Evolutionary conservation across 805 yeast species (phyloP), one percentile per base, ranked within the genome.

Genomic region (Barnettozyma vustinii): DNA sequence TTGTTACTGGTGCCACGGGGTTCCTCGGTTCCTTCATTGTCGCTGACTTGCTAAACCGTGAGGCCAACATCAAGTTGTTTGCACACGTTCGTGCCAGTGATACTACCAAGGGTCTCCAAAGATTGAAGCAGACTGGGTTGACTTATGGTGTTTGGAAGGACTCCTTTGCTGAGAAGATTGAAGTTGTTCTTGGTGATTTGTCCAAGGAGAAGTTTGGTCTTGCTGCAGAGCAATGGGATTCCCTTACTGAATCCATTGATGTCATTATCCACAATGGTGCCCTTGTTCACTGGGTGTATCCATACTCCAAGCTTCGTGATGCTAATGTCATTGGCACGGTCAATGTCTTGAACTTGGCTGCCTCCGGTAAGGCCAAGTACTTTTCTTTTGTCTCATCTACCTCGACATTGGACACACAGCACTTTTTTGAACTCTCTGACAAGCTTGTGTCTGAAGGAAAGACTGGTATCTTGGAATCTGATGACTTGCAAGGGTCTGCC

Each of bases 211-310:
- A 84, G 40, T 83, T 94, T 63, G 99, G 97, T 0, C 61, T 88
- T 46, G 56, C 69, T 16, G 74, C 75, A 33, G 64, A 58, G 3
- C 69, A 71, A 30, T 94, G 96, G 96, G 40, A 56, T 1, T 44
- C 59, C 8, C 75, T 94, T 51, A 70, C 80, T 9, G 66, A 77
- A 15, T 68, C 72, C 1, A 73, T 92, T 50, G 99, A 95, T 66
- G 83, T 84, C 4, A 82, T 94, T 46, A 79, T 94, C 53, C 99
- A 94, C 67, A 94, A 94, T 59, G 99, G 98, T 72, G 99, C 99
- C 16, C 74, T 91, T 53, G 99, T 94, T 36, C 99, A 94, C 67
- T 94, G 99, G 99, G 97, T 91, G 2, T 94, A 87, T 66, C 98
- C 99, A 25, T 94, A 94, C 69, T 71, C 84, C 43, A 87, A 87